Conservation (phyloP, 2,329 filamentous ascomycete species). For the Drechslerella stenobrocha region DNA sequence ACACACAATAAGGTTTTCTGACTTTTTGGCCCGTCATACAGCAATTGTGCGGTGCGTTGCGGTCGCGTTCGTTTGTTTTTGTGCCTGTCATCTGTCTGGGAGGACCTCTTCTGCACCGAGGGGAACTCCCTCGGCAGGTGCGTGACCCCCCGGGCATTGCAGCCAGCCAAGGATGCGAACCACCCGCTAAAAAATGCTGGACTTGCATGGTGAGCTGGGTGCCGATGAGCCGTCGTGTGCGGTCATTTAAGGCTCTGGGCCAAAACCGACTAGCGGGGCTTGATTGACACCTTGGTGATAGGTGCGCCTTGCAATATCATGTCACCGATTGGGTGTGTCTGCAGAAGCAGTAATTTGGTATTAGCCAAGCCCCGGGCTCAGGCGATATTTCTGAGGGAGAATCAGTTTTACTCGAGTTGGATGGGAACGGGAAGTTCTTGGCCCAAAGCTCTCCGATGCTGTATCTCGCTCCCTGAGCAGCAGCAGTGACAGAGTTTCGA, state of each 20-base stretch:
- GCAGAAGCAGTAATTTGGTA: constrained; percentile 13
- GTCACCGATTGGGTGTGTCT: background rate
- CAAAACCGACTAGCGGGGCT: constrained; percentile 34
- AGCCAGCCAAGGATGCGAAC: constrained; percentile 28
- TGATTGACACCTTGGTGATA: constrained; percentile 2
- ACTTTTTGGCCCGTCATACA: constrained; percentile 28
- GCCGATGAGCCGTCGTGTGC: constrained; percentile 30
- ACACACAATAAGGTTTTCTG: constrained; percentile 24
- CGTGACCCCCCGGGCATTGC: constrained; percentile 28
- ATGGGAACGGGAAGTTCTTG: constrained; percentile 25
- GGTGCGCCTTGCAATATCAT: constrained; percentile 4
- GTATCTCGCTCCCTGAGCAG: constrained; percentile 19
- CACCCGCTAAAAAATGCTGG: constrained; percentile 34
- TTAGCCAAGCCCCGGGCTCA: constrained; percentile 32
- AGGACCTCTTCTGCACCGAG: constrained; percentile 42
- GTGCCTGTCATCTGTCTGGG: constrained; percentile 21
- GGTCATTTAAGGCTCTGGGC: constrained; percentile 19
- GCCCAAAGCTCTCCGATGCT: constrained; percentile 12
- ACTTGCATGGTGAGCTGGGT: constrained; percentile 20
- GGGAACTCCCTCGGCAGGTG: constrained; percentile 46
- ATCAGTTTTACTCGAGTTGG: constrained; percentile 16
- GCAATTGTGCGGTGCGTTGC: constrained; percentile 22
- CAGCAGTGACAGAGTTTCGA: constrained; percentile 33
- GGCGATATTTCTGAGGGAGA: constrained; percentile 31
- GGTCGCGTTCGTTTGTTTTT: constrained; percentile 11